Percentiles rank a stretch among this genome's conserved stretches.
Evolutionary conservation across 306 rosid species (phyloP).

Genomic region (Quercus suber): DNA sequence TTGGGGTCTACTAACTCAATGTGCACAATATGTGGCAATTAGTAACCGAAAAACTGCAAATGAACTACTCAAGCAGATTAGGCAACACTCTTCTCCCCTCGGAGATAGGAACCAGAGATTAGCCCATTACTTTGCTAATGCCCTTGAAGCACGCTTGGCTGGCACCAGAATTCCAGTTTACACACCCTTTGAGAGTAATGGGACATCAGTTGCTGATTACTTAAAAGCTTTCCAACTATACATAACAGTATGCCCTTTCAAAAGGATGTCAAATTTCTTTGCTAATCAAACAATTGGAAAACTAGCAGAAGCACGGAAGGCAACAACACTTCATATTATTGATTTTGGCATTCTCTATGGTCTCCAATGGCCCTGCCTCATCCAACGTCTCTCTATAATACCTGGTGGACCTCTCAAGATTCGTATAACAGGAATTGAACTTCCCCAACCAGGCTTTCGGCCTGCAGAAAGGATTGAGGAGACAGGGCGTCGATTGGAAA

Average conservation of each 20-base stretch:
- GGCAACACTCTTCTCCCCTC: conserved; percentile 48
- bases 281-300: conserved; percentile 44
- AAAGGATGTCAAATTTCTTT: conserved; percentile 47
- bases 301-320: conserved; percentile 49
- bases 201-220: conserved; percentile 40
- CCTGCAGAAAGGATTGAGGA: conserved; percentile 31
- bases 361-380: conserved; percentile 80
- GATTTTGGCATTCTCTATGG: conserved; percentile 82
- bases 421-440: conserved; percentile 50
- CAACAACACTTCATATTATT: conserved; percentile 56
- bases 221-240: conserved; percentile 50
- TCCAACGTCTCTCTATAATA: conserved; percentile 47
- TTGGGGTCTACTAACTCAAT: conserved; percentile 49
- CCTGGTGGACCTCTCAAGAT: conserved; percentile 75
- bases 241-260: conserved; percentile 57
- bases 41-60: conserved; percentile 50
- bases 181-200: conserved; percentile 23
- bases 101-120: conserved; percentile 72
- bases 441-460: conserved; percentile 40
- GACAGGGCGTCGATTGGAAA: conserved; percentile 36
- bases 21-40: conserved; percentile 67
- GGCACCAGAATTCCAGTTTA: conserved; percentile 53
- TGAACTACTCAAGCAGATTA: conserved; percentile 68
- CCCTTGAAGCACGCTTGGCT: conserved; percentile 66
- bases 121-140: conserved; percentile 66